These are phyloP conservation scores for Phalaenopsis hybrid DNA, from an alignment of 116 monocot species.

Conservation along the genomic window DNA sequence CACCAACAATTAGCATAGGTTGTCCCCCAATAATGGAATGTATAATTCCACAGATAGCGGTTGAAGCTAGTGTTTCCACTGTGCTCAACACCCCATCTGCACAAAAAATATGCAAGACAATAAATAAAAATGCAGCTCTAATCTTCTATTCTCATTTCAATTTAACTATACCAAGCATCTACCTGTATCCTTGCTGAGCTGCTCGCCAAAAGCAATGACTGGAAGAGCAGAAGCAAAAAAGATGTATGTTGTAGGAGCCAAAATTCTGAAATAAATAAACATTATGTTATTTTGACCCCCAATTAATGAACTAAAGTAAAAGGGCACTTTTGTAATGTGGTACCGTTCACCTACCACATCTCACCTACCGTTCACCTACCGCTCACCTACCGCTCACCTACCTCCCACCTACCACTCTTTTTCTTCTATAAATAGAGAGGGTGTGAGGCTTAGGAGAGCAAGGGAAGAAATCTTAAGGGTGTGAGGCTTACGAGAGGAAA, in stretches of 20 bases:
- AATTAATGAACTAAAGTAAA: too few species aligned
- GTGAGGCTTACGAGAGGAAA: too few species aligned
- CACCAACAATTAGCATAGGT: slow-evolving; percentile 84
- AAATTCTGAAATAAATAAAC: slow-evolving; percentile 12
- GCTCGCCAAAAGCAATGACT: slow-evolving; percentile 39
- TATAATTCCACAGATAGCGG: slow-evolving; percentile 73
- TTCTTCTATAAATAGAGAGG: too few species aligned
- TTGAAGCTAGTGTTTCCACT: slow-evolving; percentile 79
- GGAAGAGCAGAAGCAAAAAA: slow-evolving; percentile 42
- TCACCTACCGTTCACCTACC: too few species aligned
- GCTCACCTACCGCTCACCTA: too few species aligned
- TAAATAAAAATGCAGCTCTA: background rate
- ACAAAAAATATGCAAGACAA: background rate
- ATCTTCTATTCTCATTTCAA: background rate
- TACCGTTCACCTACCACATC: too few species aligned
- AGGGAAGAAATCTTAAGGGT: too few species aligned
- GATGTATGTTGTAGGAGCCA: slow-evolving; percentile 29
- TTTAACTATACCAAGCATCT: background rate
- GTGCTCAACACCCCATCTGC: slow-evolving; percentile 74
- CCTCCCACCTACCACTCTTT: too few species aligned
- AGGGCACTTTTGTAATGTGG: too few species aligned
- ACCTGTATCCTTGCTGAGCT: slow-evolving; percentile 39
- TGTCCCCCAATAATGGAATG: slow-evolving; percentile 89
- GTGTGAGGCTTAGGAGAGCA: too few species aligned
- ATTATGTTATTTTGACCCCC: too few species aligned